A percentile compares a stretch with the other conserved stretches of the same genome.
phyloP scores from a whole-genome alignment of 352 stramenopile genomes.

The Globisporangium sylvaticum region DNA sequence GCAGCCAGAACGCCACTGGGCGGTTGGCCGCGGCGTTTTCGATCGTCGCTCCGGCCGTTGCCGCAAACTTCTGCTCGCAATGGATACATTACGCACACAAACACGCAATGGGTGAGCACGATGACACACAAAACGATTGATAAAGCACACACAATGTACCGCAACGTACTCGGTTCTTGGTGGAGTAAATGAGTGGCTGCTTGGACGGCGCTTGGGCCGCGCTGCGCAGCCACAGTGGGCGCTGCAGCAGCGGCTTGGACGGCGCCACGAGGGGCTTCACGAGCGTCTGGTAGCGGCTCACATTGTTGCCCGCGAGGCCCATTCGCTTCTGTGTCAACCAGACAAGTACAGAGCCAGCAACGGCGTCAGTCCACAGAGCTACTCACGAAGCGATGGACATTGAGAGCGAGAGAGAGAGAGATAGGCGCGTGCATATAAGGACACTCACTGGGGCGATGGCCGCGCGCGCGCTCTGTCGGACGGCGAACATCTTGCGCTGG shows the following conservation, averaged over 20 bases:
- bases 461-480: slow-evolving; percentile 10
- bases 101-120: not conserved
- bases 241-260: slow-evolving; percentile 29
- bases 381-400: not conserved
- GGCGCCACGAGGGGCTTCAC: slow-evolving; percentile 30
- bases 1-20: slow-evolving; percentile 92
- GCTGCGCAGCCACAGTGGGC: slow-evolving; percentile 29
- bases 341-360: not conserved
- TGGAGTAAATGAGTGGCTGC: slow-evolving; percentile 58
- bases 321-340: slow-evolving; percentile 5
- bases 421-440: not conserved
- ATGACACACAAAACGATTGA: not conserved
- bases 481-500: slow-evolving; percentile 12
- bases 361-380: not conserved
- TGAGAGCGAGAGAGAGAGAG: too few species aligned
- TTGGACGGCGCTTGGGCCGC: slow-evolving; percentile 23
- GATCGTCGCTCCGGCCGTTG: slow-evolving; percentile 50
- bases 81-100: slow-evolving; percentile 13
- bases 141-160: not conserved
- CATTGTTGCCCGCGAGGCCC: slow-evolving; percentile 2
- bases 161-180: slow-evolving; percentile 59
- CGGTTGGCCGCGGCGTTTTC: slow-evolving; percentile 84
- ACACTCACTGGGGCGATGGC: slow-evolving; percentile 3
- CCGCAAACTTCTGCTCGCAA: slow-evolving; percentile 41
- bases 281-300: slow-evolving; percentile 65